These are phyloP conservation scores for Anisodus acutangulus DNA, from an alignment of 257 asterid species.

Conservation along the genomic window DNA sequence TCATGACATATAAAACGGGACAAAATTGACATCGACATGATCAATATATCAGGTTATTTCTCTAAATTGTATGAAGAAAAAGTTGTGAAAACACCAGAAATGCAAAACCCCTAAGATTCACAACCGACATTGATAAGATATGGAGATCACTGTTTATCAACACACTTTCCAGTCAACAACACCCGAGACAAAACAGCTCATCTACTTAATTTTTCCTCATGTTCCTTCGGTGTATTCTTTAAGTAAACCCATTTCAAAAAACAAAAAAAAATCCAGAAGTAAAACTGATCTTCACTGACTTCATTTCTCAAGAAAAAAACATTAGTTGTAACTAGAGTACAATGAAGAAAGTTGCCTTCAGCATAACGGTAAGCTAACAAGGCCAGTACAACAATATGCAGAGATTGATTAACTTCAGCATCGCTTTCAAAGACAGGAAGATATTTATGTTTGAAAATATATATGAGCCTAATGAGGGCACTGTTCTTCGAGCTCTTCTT, in stretches of 20 bases:
- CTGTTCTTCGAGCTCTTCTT: slow-evolving; percentile 8
- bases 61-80: neutral
- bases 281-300: slow-evolving; percentile 9
- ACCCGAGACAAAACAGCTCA: neutral
- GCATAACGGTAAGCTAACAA: neutral
- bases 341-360: neutral
- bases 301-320: slow-evolving; percentile 4
- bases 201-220: slow-evolving; percentile 17
- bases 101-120: slow-evolving; percentile 1
- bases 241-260: neutral
- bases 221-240: neutral
- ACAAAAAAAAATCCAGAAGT: neutral
- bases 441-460: neutral
- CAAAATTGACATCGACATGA: neutral
- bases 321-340: neutral
- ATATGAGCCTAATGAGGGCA: neutral
- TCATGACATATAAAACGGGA: slow-evolving; percentile 30
- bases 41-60: slow-evolving; percentile 4
- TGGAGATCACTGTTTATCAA: slow-evolving; percentile 6
- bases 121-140: slow-evolving; percentile 19
- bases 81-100: neutral
- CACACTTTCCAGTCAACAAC: neutral
- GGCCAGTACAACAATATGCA: neutral
- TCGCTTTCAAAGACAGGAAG: slow-evolving; percentile 23
- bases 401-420: neutral